Percentiles rank a stretch among this genome's conserved stretches.
These are phyloP conservation scores for Herpotrichia juniperi DNA, from an alignment of 2,329 filamentous ascomycete genomes.

Conservation along the genomic window DNA sequence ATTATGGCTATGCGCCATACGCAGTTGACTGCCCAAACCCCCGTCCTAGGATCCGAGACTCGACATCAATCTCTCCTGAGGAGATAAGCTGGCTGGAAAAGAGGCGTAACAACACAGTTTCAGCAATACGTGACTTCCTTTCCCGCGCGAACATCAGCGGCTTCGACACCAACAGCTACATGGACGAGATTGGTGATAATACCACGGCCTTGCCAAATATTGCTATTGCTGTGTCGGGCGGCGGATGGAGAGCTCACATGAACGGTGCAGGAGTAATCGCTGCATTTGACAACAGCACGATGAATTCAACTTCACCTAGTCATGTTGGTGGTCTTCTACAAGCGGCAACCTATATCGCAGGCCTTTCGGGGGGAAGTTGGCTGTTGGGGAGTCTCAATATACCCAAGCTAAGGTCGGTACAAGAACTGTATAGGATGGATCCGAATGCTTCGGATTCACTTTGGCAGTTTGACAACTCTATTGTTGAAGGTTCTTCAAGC, in stretches of 20 bases:
- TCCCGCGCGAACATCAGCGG: slow-evolving; percentile 70
- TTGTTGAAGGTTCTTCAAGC: slow-evolving; percentile 59
- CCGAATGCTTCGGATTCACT: slow-evolving; percentile 49
- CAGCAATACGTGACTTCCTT: slow-evolving; percentile 74
- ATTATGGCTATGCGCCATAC: slow-evolving; percentile 72
- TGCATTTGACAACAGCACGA: slow-evolving; percentile 75
- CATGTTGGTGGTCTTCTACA: slow-evolving; percentile 80
- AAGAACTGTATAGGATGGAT: slow-evolving; percentile 57
- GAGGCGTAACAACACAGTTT: slow-evolving; percentile 72
- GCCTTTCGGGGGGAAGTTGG: slow-evolving; percentile 83
- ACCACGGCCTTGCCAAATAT: slow-evolving; percentile 66
- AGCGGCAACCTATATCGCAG: slow-evolving; percentile 76
- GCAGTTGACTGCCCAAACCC: slow-evolving; percentile 68
- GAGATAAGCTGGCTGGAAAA: slow-evolving; percentile 74
- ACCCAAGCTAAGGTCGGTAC: slow-evolving; percentile 74
- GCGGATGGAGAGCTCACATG: slow-evolving; percentile 80
- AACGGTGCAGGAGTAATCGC: slow-evolving; percentile 79
- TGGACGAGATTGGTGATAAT: slow-evolving; percentile 62
- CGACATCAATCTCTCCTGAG: slow-evolving; percentile 64
- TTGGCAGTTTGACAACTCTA: slow-evolving; percentile 66
- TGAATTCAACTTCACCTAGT: slow-evolving; percentile 62
- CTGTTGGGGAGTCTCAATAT: slow-evolving; percentile 74
- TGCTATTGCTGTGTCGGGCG: slow-evolving; percentile 76
- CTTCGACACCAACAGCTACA: slow-evolving; percentile 74
- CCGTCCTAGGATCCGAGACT: slow-evolving; percentile 69